A percentile compares a stretch with the other conserved stretches of the same genome.
Conservation (phyloP, 2,329 filamentous ascomycete species). For the Colletotrichum scovillei region DNA sequence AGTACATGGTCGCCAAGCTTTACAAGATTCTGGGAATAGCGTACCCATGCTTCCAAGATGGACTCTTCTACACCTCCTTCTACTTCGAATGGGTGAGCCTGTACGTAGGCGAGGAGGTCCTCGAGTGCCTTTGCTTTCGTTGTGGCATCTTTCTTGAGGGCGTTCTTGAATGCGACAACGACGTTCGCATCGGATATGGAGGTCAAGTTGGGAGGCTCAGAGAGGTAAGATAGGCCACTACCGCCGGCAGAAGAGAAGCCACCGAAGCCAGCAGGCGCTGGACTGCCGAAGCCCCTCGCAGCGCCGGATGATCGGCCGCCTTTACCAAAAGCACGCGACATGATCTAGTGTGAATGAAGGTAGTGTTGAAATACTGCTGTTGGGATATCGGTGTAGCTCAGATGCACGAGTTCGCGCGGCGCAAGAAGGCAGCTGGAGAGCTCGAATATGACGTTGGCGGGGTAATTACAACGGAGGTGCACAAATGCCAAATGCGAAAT, state of each 20-base stretch:
- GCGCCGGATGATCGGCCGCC: constrained; percentile 27
- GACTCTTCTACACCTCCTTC: constrained; percentile 79
- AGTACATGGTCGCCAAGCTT: constrained; percentile 47
- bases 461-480: constrained; percentile 6
- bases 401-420: neutral
- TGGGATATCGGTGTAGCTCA: neutral
- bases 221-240: constrained; percentile 82
- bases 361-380: neutral
- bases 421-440: neutral
- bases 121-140: constrained; percentile 93
- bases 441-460: constrained; percentile 34
- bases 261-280: constrained; percentile 47
- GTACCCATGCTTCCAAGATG: constrained; percentile 89
- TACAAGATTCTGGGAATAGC: constrained; percentile 44
- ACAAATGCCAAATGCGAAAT: constrained; percentile 18
- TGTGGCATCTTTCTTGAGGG: constrained; percentile 91
- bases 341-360: constrained; percentile 9
- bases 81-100: constrained; percentile 62
- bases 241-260: constrained; percentile 54
- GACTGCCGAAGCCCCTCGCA: constrained; percentile 29
- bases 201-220: constrained; percentile 85
- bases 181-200: constrained; percentile 82
- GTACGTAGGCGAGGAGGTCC: constrained; percentile 77
- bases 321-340: constrained; percentile 36
- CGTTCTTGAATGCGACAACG: constrained; percentile 91